A percentile compares a stretch with the other conserved stretches of the same genome.
Conservation (phyloP, 2,329 filamentous ascomycete species). For the Colletotrichum australisinense region DNA sequence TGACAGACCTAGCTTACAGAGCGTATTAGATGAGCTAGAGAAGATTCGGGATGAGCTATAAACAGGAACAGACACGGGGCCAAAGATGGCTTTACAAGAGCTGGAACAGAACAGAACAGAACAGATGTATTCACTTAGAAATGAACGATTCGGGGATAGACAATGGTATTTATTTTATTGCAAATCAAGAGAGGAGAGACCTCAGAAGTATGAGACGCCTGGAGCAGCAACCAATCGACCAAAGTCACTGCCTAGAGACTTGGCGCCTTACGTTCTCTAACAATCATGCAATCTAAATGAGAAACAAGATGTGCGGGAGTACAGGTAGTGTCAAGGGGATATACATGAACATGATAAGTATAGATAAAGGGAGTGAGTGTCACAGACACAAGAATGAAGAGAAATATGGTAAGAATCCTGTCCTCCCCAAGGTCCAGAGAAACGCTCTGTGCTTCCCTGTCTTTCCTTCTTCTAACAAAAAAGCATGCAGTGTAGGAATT, state of each 20-base stretch:
- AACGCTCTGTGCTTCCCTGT: neutral
- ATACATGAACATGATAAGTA: neutral
- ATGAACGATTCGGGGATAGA: neutral
- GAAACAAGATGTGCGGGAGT: neutral
- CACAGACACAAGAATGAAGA: constrained; percentile 6
- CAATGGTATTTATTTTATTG: constrained; percentile 9
- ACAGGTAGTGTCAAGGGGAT: neutral
- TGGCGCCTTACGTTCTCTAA: neutral
- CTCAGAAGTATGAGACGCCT: neutral
- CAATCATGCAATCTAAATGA: neutral
- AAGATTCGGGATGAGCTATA: constrained; percentile 40
- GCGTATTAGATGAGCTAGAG: constrained; percentile 48
- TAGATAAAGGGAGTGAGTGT: constrained; percentile 1
- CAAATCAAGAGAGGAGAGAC: neutral
- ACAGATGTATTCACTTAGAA: neutral
- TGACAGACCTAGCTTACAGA: constrained; percentile 56
- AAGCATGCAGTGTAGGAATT: neutral
- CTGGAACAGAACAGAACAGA: neutral
- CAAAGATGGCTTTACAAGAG: neutral
- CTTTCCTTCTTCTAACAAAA: neutral
- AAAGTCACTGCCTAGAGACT: neutral
- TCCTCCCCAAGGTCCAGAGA: neutral
- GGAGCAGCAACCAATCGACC: neutral
- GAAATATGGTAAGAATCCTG: neutral
- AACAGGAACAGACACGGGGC: neutral